Evolutionary conservation across 164 flowering plant genomes (phyloP).

Genomic region (Vitis labrusca): DNA sequence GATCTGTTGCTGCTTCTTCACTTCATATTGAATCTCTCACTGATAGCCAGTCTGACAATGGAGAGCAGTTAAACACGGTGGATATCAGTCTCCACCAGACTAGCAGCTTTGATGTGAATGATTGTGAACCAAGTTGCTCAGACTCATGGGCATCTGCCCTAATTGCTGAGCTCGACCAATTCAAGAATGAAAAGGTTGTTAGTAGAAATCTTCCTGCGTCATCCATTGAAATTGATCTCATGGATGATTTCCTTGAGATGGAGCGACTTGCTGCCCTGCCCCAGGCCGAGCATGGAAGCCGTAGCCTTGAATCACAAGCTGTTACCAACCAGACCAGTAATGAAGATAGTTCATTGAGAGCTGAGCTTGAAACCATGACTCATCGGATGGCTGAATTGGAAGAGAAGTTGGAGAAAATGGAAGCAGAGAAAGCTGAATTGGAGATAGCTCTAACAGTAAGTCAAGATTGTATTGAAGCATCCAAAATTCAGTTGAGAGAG

Average conservation of each 20-base stretch:
- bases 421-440: conserved; percentile 47
- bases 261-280: conserved; percentile 78
- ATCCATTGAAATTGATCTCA: conserved; percentile 53
- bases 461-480: conserved; percentile 30
- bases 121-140: conserved; percentile 39
- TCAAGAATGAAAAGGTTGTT: conserved; percentile 47
- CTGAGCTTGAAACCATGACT: conserved; percentile 41
- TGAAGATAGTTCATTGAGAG: conserved; percentile 31
- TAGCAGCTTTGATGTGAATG: conserved; percentile 31
- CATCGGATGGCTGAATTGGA: conserved; percentile 40
- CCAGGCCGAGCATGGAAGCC: conserved; percentile 27
- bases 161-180: conserved; percentile 66
- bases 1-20: conserved; percentile 42
- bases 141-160: conserved; percentile 72
- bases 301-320: conserved; percentile 19
- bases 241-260: conserved; percentile 99
- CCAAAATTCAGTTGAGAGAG: conserved; percentile 38
- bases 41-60: conserved; percentile 77
- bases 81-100: conserved; percentile 39
- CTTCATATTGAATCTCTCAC: conserved; percentile 58
- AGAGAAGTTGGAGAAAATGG: conserved; percentile 37
- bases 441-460: conserved; percentile 42
- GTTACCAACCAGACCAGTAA: conserved; percentile 17
- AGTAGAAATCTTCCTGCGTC: conserved; percentile 29
- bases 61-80: conserved; percentile 44